Evolutionary conservation across 352 stramenopile species (phyloP), one percentile per base, ranked within the genome.

Genomic region (Phytophthora aleatoria): DNA sequence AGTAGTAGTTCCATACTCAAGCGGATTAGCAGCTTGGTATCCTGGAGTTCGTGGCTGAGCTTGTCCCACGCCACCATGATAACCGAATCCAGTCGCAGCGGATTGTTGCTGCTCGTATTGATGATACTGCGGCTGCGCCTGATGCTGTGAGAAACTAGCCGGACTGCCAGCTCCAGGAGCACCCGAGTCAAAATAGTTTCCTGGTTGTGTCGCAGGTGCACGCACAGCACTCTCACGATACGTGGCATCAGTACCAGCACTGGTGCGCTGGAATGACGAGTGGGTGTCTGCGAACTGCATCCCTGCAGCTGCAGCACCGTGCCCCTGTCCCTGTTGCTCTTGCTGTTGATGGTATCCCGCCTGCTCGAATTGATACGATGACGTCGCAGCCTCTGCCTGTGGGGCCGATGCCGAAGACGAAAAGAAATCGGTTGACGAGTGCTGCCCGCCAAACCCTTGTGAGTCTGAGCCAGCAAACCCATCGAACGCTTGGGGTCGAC

Each of bases 371-470:
- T 65, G 60, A 63, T 62, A 20, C 24, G 39, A 51, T 36, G 65
- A 41, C 15, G 41, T 58, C 50, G 52, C 61, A 55, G 51, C 38
- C 20, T 63, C 35, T 51, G 57, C 42, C 26, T 79, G 64, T n/a
- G 72, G 60, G 20, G 20, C 20, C 24, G 65, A 56, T 5, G 24
- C 28, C 49, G 28, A 30, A 24, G 65, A 35, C n/a, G 68, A 74
- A 57, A 84, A 85, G 47, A 83, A 80, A 28, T 76, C 59, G 6
- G 76, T 76, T 12, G 74, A 65, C 6, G 38, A 20, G 11, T 57
- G 48, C 16, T 57, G 43, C 28, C 27, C 38, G 10, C 38, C 48
- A 69, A 65, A 61, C 10, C 20, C 57, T 50, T 66, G 48, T 31
- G 66, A 47, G 5, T 43, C 9, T 16, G 66, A 75, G 26, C 56